Evolutionary conservation across 164 flowering plant genomes (phyloP), one percentile per base, ranked within the genome.

Genomic region (Vitis amurensis): DNA sequence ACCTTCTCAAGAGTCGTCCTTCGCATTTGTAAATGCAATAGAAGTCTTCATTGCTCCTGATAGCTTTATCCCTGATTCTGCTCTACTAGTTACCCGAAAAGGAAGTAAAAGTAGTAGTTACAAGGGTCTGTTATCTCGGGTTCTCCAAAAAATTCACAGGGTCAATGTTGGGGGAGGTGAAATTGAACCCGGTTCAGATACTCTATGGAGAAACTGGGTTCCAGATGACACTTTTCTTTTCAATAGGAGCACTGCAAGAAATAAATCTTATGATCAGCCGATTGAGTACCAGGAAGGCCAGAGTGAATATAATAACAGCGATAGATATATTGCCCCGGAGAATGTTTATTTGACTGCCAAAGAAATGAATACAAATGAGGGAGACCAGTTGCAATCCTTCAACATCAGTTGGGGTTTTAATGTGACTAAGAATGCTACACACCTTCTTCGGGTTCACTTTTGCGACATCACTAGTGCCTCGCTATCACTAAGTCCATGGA

Each of bases 171-270:
- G 74, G 29, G 64, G 69, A 3, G 0, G 29, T 37, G 44, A 37
- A 3, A 37, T 37, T 7, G 44, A 37, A 10, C 15, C 57, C 0
- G 8, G n/a, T 1, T n/a, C 30, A 11, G 64, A 59, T 19, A 12
- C n/a, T 5, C 63, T 71, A n/a, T 71, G 74, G 74, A 64, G 74
- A 31, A 58, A 19, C 2, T 71, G 74, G 74, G 29, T 15, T 3
- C 58, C 29, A 6, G 64, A 71, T 50, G 59, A 64, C 2, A 1
- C 2, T 50, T 66, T n/a, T 31, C 44, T 71, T 52, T 9, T 16
- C 17, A 6, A 14, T 7, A 23, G 23, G 3, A 2, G 31, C 1
- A n/a, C 16, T 19, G 9, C 30, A 8, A 37, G 6, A 37, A 37
- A 23, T 23, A 23, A 23, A 23, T 23, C 27, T 23, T 23, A 23